Base-by-base conservation (phyloP, 345 rosid species). In the Heritiera littoralis region DNA sequence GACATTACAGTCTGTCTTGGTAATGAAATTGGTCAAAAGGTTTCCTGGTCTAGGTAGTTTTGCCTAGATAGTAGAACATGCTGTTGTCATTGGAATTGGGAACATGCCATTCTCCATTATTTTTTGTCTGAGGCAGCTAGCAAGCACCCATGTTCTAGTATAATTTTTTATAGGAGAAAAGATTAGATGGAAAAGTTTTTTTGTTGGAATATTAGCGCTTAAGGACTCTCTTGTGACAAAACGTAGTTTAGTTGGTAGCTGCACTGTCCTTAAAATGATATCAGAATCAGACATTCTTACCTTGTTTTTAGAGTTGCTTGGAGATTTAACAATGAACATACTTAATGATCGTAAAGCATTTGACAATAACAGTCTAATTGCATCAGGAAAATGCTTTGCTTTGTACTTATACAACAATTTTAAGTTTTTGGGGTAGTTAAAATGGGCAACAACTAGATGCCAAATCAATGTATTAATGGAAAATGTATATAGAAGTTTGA, bases 21-120 rank as follows among this genome's bases (percentile, higher is more conserved):
- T 71, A 41, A 30, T 69, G 77, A 81, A 65, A 77, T 75, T 43
- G 54, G 84, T 85, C 83, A 85, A 87, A 72, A 75, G 66, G 59
- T 65, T 76, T 66, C 66, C 30, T 70, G 70, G 75, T 83, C 80
- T 66, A 78, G 78, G 81, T 60, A 41, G 59, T 78, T 72, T 65
- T 51, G 77, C 71, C 61, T 69, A 54, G 81, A 72, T 73, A 72
- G 54, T 63, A 63, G 61, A 76, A 75, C 58, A 23, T 72, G 56
- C 28, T 64, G 68, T 48, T 35, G 70, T 28, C 59, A 49, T 69
- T 60, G 28, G 56, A 18, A 55, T 73, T 40, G 32, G 80, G 80
- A 65, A 64, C 79, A 79, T 63, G 10, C 61, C 75, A 74, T 51
- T 59, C 60, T 72, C 51, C 59, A 46, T 75, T 60, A 66, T n/a